These are phyloP conservation scores for Karstenula rhodostoma DNA, from an alignment of 2,329 filamentous ascomycete species.

Conservation along the genomic window DNA sequence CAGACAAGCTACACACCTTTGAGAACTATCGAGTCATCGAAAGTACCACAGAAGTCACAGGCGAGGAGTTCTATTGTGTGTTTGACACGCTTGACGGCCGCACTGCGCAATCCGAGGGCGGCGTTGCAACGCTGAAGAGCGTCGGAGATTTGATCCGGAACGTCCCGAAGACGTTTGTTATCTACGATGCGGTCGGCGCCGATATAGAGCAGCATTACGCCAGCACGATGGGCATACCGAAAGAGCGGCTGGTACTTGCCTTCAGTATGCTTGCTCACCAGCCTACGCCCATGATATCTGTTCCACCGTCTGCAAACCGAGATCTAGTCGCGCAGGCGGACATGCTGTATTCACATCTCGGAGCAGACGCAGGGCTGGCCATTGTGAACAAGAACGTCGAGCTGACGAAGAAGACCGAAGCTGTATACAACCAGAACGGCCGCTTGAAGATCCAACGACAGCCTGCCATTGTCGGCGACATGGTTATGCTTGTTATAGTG, in stretches of 20 bases:
- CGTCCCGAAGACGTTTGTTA: constrained; percentile 18
- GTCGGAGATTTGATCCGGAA: constrained; percentile 28
- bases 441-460: background rate
- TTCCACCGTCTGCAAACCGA: constrained; percentile 18
- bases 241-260: constrained; percentile 18
- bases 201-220: constrained; percentile 30
- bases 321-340: constrained; percentile 22
- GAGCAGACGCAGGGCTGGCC: background rate
- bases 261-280: constrained; percentile 33
- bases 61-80: constrained; percentile 25
- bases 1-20: constrained; percentile 25
- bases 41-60: constrained; percentile 21
- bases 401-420: constrained; percentile 4
- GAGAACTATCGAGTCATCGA: constrained; percentile 30
- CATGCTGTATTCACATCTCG: constrained; percentile 19
- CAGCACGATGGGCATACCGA: constrained; percentile 17
- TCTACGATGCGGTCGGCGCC: constrained; percentile 27
- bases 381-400: background rate
- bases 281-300: constrained; percentile 23
- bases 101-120: constrained; percentile 29
- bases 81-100: constrained; percentile 34
- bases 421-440: constrained; percentile 1
- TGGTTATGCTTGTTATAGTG: background rate
- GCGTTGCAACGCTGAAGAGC: constrained; percentile 21
- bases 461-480: background rate